Conservation (phyloP, 441 rosid genomes). For the Jatropha podagrica region DNA sequence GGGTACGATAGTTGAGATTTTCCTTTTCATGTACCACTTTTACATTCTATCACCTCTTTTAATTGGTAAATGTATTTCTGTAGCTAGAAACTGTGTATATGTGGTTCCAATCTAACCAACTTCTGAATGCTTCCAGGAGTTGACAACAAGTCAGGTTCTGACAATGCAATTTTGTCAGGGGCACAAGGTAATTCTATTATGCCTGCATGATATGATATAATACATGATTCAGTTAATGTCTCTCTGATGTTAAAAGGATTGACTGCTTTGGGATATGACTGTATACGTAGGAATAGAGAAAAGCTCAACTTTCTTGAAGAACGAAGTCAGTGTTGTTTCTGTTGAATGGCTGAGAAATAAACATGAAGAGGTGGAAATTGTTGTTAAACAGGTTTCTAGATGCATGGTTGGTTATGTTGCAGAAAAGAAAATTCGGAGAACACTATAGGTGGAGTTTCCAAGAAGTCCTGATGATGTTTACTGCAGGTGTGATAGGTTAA, state of each 20-base stretch:
- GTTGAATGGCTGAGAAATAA: background rate
- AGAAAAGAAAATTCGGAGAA: background rate
- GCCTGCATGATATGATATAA: constrained; percentile 11
- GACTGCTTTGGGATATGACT: background rate
- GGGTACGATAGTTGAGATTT: constrained; percentile 48
- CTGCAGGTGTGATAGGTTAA: background rate
- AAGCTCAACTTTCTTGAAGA: background rate
- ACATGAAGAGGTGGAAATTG: background rate
- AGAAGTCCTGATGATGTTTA: background rate
- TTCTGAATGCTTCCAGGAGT: constrained; percentile 45
- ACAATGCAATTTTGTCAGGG: constrained; percentile 86
- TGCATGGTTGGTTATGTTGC: background rate
- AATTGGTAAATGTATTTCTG: constrained; percentile 4
- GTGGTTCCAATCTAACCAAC: constrained; percentile 20
- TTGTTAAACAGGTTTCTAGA: background rate
- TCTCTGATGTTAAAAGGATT: background rate
- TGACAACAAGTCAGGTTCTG: constrained; percentile 70
- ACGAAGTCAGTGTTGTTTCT: background rate
- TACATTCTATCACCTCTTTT: constrained; percentile 12
- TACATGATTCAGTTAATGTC: background rate
- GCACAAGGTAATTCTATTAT: constrained; percentile 53
- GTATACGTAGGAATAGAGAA: background rate
- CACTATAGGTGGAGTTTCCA: background rate
- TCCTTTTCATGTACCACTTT: constrained; percentile 14
- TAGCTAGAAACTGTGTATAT: constrained; percentile 8